Percentiles rank a stretch among this genome's conserved stretches.
Evolutionary conservation across 768 basidiomycete genomes (phyloP).

Genomic region (Rhodotorula taiwanensis): DNA sequence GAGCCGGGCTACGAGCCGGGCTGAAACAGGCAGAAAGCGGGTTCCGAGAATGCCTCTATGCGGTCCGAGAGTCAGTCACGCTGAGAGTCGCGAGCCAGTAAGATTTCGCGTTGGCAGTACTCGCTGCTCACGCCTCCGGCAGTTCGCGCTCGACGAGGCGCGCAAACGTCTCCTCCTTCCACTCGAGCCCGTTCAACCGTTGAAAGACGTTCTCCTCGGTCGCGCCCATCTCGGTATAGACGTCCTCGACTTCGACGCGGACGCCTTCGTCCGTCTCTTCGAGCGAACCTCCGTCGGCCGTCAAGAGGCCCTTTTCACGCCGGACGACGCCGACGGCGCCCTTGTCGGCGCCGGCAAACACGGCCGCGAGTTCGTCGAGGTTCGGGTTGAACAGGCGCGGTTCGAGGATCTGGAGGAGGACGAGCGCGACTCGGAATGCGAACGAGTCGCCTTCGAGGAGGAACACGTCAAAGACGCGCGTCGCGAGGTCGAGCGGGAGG

Average conservation of each 20-base stretch:
- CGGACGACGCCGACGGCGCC: slow-evolving; percentile 50
- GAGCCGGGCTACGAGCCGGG: too few species aligned
- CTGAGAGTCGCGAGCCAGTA: too few species aligned
- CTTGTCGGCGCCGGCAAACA: slow-evolving; percentile 44
- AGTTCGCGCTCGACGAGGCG: slow-evolving; percentile 73
- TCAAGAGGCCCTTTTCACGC: slow-evolving; percentile 24
- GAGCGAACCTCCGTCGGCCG: neutral
- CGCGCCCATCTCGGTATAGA: slow-evolving; percentile 79
- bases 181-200: slow-evolving; percentile 70
- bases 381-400: slow-evolving; percentile 84
- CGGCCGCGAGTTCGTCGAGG: slow-evolving; percentile 67
- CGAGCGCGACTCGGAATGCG: slow-evolving; percentile 75
- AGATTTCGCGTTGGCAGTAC: too few species aligned
- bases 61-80: too few species aligned
- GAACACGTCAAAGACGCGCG: slow-evolving; percentile 80
- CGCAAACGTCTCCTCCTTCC: slow-evolving; percentile 85
- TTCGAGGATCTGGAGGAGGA: slow-evolving; percentile 72
- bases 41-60: too few species aligned
- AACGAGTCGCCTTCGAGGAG: slow-evolving; percentile 85
- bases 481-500: slow-evolving; percentile 83
- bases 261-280: slow-evolving; percentile 44
- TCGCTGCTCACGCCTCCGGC: slow-evolving; percentile 53
- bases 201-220: slow-evolving; percentile 82
- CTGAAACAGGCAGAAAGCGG: too few species aligned
- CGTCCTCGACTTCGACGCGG: slow-evolving; percentile 73